phyloP scores from a whole-genome alignment of 139 green algal species.

The Chlorella sp. region DNA sequence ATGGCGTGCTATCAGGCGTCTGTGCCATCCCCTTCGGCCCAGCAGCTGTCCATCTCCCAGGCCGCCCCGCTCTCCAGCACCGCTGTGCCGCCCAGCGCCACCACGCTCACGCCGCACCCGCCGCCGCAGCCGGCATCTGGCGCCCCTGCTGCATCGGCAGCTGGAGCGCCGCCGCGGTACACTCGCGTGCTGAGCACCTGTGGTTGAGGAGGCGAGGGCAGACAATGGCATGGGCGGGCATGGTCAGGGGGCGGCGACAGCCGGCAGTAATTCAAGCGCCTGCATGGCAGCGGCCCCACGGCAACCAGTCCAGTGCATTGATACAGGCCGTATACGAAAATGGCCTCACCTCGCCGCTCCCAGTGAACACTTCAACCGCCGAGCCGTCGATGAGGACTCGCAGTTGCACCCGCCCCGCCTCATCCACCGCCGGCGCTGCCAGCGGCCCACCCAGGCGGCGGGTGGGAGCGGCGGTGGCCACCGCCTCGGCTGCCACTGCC shows the following conservation, averaged over 20 bases:
- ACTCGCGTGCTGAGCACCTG: slow-evolving; percentile 70
- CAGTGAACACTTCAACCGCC: slow-evolving; percentile 69
- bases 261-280: no score
- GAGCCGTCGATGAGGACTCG: slow-evolving; percentile 83
- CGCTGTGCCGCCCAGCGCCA: background rate
- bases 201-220: background rate
- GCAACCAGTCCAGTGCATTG: background rate
- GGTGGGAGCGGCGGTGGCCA: background rate
- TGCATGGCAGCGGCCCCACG: background rate
- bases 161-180: slow-evolving; percentile 68
- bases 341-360: slow-evolving; percentile 49
- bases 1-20: no score
- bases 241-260: no score
- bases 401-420: slow-evolving; percentile 56
- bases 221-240: no score
- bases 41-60: slow-evolving; percentile 26
- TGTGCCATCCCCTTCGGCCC: background rate
- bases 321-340: background rate
- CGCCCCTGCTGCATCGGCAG: background rate
- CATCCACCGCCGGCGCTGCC: slow-evolving; percentile 27
- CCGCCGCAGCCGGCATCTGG: background rate
- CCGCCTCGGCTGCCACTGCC: slow-evolving; percentile 3
- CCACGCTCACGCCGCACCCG: background rate
- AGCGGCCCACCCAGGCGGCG: slow-evolving; percentile 63
- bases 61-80: slow-evolving; percentile 8